phyloP scores from a whole-genome alignment of 73 alveolate genomes.

The Paraurostyla sp. region DNA sequence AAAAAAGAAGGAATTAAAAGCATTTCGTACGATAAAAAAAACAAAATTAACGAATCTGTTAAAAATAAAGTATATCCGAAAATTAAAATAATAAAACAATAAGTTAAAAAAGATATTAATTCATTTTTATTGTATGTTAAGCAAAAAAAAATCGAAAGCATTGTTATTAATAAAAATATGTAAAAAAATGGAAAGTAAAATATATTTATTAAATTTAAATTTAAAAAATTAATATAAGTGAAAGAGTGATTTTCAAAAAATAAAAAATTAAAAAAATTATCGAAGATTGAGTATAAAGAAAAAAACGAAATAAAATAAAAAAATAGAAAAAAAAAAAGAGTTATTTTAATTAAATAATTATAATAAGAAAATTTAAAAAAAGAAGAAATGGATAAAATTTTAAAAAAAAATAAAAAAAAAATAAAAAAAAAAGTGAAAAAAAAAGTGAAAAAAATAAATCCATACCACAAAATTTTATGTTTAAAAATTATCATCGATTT shows the following conservation, averaged over 20 bases:
- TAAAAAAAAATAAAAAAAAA: not conserved
- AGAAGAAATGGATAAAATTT: not conserved
- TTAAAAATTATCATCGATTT: not conserved
- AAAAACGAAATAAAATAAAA: too few species aligned
- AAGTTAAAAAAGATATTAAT: not conserved
- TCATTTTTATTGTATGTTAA: not conserved
- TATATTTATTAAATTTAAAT: not conserved
- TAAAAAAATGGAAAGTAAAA: not conserved
- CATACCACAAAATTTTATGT: not conserved
- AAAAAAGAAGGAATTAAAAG: not conserved
- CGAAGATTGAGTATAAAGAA: too few species aligned
- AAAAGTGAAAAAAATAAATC: not conserved
- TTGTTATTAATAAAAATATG: not conserved
- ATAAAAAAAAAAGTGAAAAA: not conserved
- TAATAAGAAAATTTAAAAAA: not conserved
- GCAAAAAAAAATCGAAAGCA: not conserved
- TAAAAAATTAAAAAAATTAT: too few species aligned
- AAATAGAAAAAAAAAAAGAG: too few species aligned
- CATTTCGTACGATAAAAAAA: not conserved
- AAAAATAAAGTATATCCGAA: not conserved
- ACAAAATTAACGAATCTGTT: not conserved
- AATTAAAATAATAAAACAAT: too few species aligned
- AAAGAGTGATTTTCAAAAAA: too few species aligned
- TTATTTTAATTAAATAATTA: not conserved
- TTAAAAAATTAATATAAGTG: too few species aligned